These are phyloP conservation scores for Omphalotus guepiniiformis DNA, from an alignment of 768 basidiomycete genomes.

Conservation along the genomic window DNA sequence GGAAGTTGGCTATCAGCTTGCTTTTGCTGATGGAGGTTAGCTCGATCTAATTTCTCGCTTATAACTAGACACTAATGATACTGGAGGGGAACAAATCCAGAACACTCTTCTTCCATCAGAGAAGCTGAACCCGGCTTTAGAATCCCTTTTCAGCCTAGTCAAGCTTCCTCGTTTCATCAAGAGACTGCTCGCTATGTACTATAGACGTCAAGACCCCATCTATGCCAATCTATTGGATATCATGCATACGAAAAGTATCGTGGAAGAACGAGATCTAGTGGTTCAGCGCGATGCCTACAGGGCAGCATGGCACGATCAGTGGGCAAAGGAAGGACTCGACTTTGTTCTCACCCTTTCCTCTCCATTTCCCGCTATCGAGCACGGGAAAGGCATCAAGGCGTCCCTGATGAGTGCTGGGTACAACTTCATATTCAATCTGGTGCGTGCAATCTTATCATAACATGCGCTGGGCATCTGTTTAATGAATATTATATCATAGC, in stretches of 20 bases:
- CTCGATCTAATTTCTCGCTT: constrained; percentile 7
- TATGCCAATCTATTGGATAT: constrained; percentile 31
- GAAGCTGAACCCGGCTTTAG: constrained; percentile 27
- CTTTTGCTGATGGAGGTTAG: constrained; percentile 55
- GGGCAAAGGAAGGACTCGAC: constrained; percentile 49
- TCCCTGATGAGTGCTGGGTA: constrained; percentile 58
- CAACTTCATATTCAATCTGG: constrained; percentile 66
- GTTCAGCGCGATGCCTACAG: constrained; percentile 40
- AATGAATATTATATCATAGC: constrained; percentile 28
- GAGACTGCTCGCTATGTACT: constrained; percentile 36
- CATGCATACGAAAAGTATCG: constrained; percentile 44
- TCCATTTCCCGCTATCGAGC: constrained; percentile 55
- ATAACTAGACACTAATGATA: constrained; percentile 1
- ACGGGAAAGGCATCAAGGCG: constrained; percentile 47
- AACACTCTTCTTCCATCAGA: constrained; percentile 29
- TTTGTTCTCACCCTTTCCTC: constrained; percentile 61
- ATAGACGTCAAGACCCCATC: constrained; percentile 33
- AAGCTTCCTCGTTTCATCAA: constrained; percentile 30
- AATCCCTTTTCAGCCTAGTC: constrained; percentile 13
- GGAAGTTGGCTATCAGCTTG: constrained; percentile 47
- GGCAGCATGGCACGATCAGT: constrained; percentile 42
- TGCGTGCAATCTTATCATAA: constrained; percentile 32
- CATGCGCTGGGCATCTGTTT: too few relatives aligned
- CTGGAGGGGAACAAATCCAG: constrained; percentile 43
- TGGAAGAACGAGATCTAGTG: constrained; percentile 48